Conservation (phyloP, 2,329 filamentous ascomycete genomes). For the Xylariales sp. region DNA sequence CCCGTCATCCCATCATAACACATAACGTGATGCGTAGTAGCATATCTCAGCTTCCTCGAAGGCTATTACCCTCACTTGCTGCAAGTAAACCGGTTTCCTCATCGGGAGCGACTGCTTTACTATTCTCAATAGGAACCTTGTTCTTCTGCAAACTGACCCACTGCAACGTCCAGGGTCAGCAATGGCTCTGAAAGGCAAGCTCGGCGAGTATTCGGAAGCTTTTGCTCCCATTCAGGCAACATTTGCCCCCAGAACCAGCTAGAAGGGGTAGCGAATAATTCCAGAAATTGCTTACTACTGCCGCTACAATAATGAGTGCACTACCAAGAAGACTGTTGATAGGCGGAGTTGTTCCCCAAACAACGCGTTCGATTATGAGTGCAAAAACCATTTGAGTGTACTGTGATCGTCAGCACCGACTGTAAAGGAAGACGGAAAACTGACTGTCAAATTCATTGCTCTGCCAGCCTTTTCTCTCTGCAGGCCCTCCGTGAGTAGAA, state of each 20-base stretch:
- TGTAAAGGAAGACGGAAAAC: not conserved
- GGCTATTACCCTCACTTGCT: too few species aligned
- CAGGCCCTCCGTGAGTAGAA: slow-evolving; percentile 68
- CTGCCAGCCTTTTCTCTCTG: slow-evolving; percentile 56
- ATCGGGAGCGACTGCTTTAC: slow-evolving; percentile 20
- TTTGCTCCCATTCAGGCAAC: too few species aligned
- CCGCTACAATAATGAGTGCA: slow-evolving; percentile 34
- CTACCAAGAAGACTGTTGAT: slow-evolving; percentile 33
- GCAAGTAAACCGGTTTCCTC: slow-evolving; percentile 32
- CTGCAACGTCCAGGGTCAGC: too few species aligned
- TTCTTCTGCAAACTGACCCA: slow-evolving; percentile 39
- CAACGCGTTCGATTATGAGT: slow-evolving; percentile 18
- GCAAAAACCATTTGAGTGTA: slow-evolving; percentile 28
- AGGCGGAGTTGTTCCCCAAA: slow-evolving; percentile 39
- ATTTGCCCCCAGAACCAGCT: too few species aligned
- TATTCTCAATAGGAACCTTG: slow-evolving; percentile 18
- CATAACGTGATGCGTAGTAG: too few species aligned
- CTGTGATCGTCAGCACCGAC: slow-evolving; percentile 14
- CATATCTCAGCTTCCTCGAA: too few species aligned
- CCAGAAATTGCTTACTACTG: too few species aligned
- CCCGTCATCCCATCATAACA: too few species aligned
- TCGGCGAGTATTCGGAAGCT: too few species aligned
- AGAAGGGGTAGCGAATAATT: too few species aligned
- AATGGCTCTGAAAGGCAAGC: too few species aligned
- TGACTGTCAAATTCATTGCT: slow-evolving; percentile 31